A percentile compares a stretch with the other conserved stretches of the same genome.
Evolutionary conservation across 2,329 filamentous ascomycete genomes (phyloP).

Genomic region (Penicillium occitanis): DNA sequence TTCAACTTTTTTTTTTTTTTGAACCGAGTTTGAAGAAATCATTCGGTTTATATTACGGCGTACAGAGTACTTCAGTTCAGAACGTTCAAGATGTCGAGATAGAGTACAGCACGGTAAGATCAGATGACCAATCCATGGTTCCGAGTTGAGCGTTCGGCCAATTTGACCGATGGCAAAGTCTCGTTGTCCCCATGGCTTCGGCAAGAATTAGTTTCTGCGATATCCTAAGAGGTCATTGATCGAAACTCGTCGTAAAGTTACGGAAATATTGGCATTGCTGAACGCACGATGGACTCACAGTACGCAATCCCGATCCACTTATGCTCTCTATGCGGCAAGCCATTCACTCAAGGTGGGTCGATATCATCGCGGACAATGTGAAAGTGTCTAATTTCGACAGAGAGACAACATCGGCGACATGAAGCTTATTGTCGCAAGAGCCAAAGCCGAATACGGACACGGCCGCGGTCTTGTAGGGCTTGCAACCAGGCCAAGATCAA

Average conservation of each 20-base stretch:
- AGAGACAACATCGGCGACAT: slow-evolving; percentile 16
- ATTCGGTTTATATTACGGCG: not conserved
- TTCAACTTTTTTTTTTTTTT: not conserved
- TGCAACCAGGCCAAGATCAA: slow-evolving; percentile 21
- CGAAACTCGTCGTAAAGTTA: too few species aligned
- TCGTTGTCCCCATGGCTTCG: not conserved
- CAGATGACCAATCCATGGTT: not conserved
- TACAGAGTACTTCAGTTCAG: not conserved
- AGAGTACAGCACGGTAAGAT: not conserved
- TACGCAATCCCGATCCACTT: slow-evolving; percentile 8
- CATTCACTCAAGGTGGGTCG: slow-evolving; percentile 20
- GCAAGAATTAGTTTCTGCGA: not conserved
- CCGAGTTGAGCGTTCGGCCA: not conserved
- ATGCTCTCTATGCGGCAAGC: slow-evolving; percentile 21
- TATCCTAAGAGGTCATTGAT: too few species aligned
- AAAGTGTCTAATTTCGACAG: not conserved
- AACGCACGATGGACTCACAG: not conserved
- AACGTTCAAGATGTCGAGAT: not conserved
- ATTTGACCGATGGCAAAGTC: slow-evolving; percentile 11
- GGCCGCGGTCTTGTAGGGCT: slow-evolving; percentile 18
- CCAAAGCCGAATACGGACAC: not conserved
- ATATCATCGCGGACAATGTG: not conserved
- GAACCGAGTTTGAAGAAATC: not conserved
- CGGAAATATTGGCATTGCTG: too few species aligned
- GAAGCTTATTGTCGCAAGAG: slow-evolving; percentile 16